phyloP scores from a whole-genome alignment of 257 asterid species.

The Vinca minor region DNA sequence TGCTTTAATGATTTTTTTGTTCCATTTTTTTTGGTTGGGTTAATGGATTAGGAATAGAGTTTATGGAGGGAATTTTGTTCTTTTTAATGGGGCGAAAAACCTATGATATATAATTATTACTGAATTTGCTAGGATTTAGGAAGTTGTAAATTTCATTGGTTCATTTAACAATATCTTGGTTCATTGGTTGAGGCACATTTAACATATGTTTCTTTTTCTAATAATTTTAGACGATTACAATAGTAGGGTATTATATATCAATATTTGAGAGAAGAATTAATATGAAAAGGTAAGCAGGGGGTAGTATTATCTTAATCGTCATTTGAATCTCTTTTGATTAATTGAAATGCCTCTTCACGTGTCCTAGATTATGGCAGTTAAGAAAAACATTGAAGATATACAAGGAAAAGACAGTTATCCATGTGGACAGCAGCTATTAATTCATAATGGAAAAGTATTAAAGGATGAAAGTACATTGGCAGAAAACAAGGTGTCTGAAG shows the following conservation, averaged over 20 bases:
- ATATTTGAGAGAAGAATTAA: background rate
- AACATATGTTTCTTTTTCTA: background rate
- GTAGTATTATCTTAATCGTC: background rate
- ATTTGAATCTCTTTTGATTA: conserved; percentile 6
- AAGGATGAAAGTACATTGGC: conserved; percentile 75
- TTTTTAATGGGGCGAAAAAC: background rate
- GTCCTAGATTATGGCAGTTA: conserved; percentile 73
- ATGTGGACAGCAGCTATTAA: conserved; percentile 82
- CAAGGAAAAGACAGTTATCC: conserved; percentile 90
- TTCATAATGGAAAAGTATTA: conserved; percentile 82
- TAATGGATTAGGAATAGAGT: background rate
- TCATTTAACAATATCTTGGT: no score
- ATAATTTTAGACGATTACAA: background rate
- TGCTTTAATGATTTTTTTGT: no score
- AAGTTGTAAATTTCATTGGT: no score
- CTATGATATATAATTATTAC: background rate
- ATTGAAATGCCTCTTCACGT: conserved; percentile 8
- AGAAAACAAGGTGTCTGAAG: conserved; percentile 77
- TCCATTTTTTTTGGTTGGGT: no score
- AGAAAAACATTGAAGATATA: conserved; percentile 78
- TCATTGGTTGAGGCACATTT: no score
- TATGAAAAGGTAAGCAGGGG: background rate
- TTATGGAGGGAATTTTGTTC: background rate
- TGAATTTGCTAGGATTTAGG: no score
- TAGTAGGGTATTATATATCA: background rate